A percentile compares a stretch with the other conserved stretches of the same genome.
These are phyloP conservation scores for Hypoxylon trugodes DNA, from an alignment of 495 filamentous ascomycete species.

Conservation along the genomic window DNA sequence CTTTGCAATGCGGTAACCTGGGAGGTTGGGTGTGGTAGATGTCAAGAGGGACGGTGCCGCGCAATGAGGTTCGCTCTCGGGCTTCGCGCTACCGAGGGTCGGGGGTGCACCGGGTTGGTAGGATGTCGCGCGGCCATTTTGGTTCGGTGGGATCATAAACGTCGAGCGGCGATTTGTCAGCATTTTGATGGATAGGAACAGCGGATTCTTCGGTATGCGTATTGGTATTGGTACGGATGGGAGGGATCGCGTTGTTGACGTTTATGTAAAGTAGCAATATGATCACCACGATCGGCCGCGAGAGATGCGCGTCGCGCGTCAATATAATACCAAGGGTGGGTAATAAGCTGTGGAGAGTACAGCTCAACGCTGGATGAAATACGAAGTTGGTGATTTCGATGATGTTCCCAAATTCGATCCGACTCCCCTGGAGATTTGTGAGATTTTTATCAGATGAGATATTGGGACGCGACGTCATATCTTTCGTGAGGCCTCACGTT, in stretches of 20 bases:
- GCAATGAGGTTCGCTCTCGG: constrained; percentile 35
- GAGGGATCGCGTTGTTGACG: neutral
- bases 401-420: constrained; percentile 5
- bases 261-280: neutral
- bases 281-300: neutral
- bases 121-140: constrained; percentile 14
- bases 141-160: constrained; percentile 28
- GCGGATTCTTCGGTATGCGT: neutral
- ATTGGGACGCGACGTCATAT: constrained; percentile 19
- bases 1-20: constrained; percentile 28
- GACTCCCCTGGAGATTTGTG: constrained; percentile 20
- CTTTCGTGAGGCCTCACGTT: constrained; percentile 20
- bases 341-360: neutral
- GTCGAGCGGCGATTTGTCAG: constrained; percentile 40
- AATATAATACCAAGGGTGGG: neutral
- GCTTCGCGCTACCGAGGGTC: constrained; percentile 17
- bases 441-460: constrained; percentile 31
- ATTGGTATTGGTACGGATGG: too few relatives aligned
- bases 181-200: constrained; percentile 29
- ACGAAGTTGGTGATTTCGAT: constrained; percentile 5
- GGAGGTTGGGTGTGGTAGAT: constrained; percentile 26
- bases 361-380: neutral
- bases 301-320: neutral
- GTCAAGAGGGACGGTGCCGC: constrained; percentile 26
- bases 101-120: neutral